Evolutionary conservation across 257 asterid species (phyloP), one percentile per base, ranked within the genome.

Genomic region (Solanum arcanum): DNA sequence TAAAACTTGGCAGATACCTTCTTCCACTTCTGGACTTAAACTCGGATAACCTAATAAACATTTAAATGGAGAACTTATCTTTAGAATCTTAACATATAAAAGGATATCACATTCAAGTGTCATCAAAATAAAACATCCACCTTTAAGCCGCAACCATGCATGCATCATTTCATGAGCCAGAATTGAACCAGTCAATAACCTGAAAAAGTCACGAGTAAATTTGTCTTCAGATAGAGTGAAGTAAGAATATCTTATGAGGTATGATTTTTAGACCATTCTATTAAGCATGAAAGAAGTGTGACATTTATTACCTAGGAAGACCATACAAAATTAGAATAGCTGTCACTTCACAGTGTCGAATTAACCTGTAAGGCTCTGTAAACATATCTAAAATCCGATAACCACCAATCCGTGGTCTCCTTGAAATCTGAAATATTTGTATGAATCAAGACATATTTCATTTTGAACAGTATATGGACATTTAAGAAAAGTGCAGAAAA

Each of bases 161-260:
- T 97, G 99, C 99, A 97, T 97, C 99, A 96, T 96, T 89, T 97
- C 99, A 86, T 97, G 99, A 90, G 99, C 99, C 86, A 97, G 89
- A 91, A 97, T 97, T 72, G 99, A 95, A 3, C 99, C 99, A 5
- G 98, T 97, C 90, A 97, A 89, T 86, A 97, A 90, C 94, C 99
- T 97, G 83, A 52, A 89, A 25, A 2, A 41, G 25, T 12, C 25
- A 72, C 83, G 25, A 81, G 21, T 29, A 47, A 35, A 80, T 80
- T 29, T 49, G 44, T 49, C 16, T 49, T 11, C 29, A 18, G 68
- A 49, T 5, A 47, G 68, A 27, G 68, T 80, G 44, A 35, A 86
- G 39, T 5, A 74, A 31, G 49, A 52, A 13, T 14, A 21, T 14
- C 15, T 25, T 6, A 33, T 70, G 82, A 74, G 31, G 20, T 74